These are phyloP conservation scores for Pelargonium citronellum DNA, from an alignment of 441 rosid genomes.

Conservation along the genomic window DNA sequence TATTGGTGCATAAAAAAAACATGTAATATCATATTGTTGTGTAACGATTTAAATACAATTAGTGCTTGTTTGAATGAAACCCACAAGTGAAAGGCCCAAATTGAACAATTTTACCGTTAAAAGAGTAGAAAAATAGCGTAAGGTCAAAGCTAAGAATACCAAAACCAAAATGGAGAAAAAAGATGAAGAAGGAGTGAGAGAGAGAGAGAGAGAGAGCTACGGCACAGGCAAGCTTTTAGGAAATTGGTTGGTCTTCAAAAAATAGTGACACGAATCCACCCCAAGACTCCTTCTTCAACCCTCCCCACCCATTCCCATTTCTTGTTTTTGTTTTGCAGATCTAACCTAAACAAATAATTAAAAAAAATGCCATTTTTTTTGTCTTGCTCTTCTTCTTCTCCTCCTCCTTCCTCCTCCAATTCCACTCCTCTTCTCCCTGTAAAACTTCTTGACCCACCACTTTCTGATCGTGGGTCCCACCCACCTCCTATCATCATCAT, in stretches of 20 bases:
- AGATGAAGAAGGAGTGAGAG: neutral
- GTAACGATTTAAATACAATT: too few relatives aligned
- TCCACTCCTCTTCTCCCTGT: neutral
- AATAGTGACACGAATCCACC: neutral
- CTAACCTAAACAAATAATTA: neutral
- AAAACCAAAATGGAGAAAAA: neutral
- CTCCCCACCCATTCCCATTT: neutral
- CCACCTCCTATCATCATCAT: neutral
- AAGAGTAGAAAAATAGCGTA: too few relatives aligned
- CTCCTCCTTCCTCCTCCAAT: neutral
- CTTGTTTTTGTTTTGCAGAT: neutral
- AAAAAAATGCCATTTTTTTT: neutral
- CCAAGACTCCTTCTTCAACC: constrained; percentile 3
- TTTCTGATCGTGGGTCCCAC: constrained; percentile 6
- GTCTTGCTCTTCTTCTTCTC: too few relatives aligned
- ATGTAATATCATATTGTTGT: too few relatives aligned
- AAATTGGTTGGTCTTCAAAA: neutral
- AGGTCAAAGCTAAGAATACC: too few relatives aligned
- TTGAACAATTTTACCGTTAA: too few relatives aligned
- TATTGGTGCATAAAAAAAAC: too few relatives aligned
- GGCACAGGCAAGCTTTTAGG: neutral
- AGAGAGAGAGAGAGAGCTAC: neutral
- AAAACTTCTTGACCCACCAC: constrained; percentile 2
- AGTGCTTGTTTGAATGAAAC: too few relatives aligned
- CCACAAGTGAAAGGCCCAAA: too few relatives aligned